These are phyloP conservation scores for Claviceps maximensis DNA, from an alignment of 2,329 filamentous ascomycete species.

Conservation along the genomic window DNA sequence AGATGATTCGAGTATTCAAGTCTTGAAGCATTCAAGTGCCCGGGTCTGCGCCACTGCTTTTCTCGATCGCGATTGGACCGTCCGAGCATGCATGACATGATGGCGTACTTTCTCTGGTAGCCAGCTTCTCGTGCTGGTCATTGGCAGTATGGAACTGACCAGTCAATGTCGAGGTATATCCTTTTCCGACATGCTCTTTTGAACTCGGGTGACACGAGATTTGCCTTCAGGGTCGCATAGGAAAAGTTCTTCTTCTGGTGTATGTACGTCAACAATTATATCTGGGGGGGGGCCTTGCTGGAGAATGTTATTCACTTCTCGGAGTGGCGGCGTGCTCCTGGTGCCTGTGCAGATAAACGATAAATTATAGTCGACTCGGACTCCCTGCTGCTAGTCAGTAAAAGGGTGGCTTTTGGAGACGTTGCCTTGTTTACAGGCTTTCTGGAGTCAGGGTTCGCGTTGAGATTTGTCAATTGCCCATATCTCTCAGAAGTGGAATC, in stretches of 20 bases:
- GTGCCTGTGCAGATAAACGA: not conserved
- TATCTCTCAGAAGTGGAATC: not conserved
- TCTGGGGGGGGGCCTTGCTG: too few relatives aligned
- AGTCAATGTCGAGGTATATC: conserved; percentile 18
- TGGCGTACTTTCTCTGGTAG: conserved; percentile 51
- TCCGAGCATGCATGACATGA: conserved; percentile 24
- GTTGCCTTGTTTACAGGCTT: not conserved
- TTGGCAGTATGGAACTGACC: conserved; percentile 18
- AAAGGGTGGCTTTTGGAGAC: too few relatives aligned
- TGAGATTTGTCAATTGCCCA: not conserved
- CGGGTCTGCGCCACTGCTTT: not conserved
- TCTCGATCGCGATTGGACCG: conserved; percentile 8
- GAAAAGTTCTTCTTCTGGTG: too few relatives aligned
- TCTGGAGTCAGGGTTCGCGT: not conserved
- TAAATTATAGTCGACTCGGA: too few relatives aligned
- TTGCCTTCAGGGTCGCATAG: conserved; percentile 14
- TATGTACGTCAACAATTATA: too few relatives aligned
- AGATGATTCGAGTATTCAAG: not conserved
- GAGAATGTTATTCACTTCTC: too few relatives aligned
- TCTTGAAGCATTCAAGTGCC: not conserved
- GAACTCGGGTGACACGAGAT: conserved; percentile 35
- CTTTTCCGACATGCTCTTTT: conserved; percentile 37
- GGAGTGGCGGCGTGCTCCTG: not conserved
- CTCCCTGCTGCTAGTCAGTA: too few relatives aligned
- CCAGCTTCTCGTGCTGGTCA: conserved; percentile 42